These are phyloP conservation scores for Galeopsis tetrahit DNA, from an alignment of 257 asterid species.

Conservation along the genomic window DNA sequence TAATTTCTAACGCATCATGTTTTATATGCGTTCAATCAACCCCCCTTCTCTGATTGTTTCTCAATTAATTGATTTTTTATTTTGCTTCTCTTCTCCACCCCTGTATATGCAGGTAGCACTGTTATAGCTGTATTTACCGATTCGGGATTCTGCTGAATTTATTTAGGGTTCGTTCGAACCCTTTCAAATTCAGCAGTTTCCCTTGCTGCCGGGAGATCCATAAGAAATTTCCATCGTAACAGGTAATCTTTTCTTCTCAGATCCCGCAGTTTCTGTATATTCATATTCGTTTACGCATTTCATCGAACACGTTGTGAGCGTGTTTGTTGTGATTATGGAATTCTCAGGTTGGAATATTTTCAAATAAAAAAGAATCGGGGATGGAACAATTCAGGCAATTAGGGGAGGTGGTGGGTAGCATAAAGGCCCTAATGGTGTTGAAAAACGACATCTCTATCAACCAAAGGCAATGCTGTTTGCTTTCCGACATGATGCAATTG, in stretches of 20 bases:
- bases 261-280: neutral
- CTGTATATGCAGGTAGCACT: neutral
- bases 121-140: constrained; percentile 7
- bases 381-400: constrained; percentile 92
- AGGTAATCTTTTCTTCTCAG: constrained; percentile 28
- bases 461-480: constrained; percentile 75
- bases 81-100: neutral
- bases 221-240: constrained; percentile 6
- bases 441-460: constrained; percentile 79
- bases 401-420: constrained; percentile 82
- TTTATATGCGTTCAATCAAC: neutral
- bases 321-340: neutral
- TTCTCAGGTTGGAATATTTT: constrained; percentile 8
- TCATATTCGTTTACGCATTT: neutral
- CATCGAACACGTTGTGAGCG: neutral
- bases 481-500: constrained; percentile 56
- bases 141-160: constrained; percentile 49
- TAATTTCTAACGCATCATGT: neutral
- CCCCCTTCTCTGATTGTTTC: neutral
- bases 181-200: constrained; percentile 49
- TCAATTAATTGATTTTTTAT: neutral
- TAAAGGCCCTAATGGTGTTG: constrained; percentile 77
- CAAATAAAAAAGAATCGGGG: neutral
- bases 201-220: constrained; percentile 5
- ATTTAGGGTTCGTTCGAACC: constrained; percentile 40